Evolutionary conservation across 2,329 filamentous ascomycete species (phyloP).

Genomic region (Fusarium stilboides): DNA sequence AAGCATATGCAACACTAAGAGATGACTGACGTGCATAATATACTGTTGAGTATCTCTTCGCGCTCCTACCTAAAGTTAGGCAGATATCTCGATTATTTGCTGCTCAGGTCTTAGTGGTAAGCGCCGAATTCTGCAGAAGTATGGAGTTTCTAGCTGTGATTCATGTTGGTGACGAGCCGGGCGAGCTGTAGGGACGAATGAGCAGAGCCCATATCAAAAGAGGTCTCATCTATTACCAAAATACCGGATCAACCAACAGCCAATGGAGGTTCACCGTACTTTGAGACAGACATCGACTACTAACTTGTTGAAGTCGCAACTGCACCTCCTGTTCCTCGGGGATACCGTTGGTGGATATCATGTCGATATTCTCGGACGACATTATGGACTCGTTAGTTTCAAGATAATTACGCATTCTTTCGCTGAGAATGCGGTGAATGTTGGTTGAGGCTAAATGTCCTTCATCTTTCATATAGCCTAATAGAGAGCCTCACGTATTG

Average conservation of each 20-base stretch:
- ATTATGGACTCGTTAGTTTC: background rate
- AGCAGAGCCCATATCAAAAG: background rate
- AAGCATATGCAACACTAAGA: no score
- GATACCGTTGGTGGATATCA: slow-evolving; percentile 2
- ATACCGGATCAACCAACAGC: background rate
- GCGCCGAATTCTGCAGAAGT: slow-evolving; percentile 4
- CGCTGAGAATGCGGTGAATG: background rate
- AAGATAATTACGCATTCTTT: background rate
- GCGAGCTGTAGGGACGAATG: background rate
- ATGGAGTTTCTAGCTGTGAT: slow-evolving; percentile 11
- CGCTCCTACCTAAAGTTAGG: no score
- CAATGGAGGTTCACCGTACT: background rate
- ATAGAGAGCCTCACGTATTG: background rate
- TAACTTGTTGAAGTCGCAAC: background rate
- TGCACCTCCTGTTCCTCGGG: background rate
- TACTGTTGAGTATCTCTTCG: no score
- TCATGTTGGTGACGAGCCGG: slow-evolving; percentile 19
- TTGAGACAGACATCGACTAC: background rate
- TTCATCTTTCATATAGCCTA: slow-evolving; percentile 5
- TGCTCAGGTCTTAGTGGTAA: background rate
- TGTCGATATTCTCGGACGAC: background rate
- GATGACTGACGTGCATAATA: no score
- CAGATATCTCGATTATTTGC: no score
- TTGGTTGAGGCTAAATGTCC: background rate
- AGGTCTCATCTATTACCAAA: background rate